Base-by-base conservation (phyloP, 768 basidiomycete species). In the Cantharellus anzutake region DNA sequence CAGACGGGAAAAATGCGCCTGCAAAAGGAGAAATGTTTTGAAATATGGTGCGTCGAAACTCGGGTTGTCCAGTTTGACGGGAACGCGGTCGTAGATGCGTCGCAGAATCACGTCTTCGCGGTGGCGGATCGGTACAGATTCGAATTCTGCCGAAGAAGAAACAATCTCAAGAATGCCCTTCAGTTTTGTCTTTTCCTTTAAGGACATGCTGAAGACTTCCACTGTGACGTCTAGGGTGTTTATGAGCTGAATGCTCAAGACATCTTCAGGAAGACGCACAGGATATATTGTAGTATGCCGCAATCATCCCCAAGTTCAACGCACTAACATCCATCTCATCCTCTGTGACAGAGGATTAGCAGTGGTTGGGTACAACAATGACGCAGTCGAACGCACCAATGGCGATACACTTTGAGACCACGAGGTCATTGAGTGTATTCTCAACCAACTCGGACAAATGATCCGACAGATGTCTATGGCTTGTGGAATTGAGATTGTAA, bases 221-320 rank as follows among this genome's bases (percentile, higher is more conserved):
- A 98, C 89, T 3, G 92, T 97, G 60, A 94, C 86, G 70, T 96
- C 91, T 84, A 67, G 70, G 63, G 68, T 53, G 67, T 65, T 66
- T 59, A 64, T 68, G 58, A 67, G 60, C 58, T 2, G 65, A 41
- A 56, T 40, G 5, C 34, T 60, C 41, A 37, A 42, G 56, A 34
- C 14, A 53, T 16, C 5, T 50, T 39, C 34, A n/a, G 20, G 56
- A 4, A 34, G 44, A 74, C 84, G 68, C 64, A 86, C 86, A 89
- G 59, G 87, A 91, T 48, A 92, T 92, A 66, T 91, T 89, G 70
- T 91, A 94, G 72, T 91, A 92, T 0, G 93, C 91, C 0, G 93
- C 96, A 65, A 99, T 98, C 92, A 97, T 96, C 60, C 96, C 96
- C 42, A 98, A 74, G 71, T 98, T 99, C 66, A 97, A 80, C 1